Base-by-base conservation (phyloP, 257 asterid genomes). In the Mentha longifolia region DNA sequence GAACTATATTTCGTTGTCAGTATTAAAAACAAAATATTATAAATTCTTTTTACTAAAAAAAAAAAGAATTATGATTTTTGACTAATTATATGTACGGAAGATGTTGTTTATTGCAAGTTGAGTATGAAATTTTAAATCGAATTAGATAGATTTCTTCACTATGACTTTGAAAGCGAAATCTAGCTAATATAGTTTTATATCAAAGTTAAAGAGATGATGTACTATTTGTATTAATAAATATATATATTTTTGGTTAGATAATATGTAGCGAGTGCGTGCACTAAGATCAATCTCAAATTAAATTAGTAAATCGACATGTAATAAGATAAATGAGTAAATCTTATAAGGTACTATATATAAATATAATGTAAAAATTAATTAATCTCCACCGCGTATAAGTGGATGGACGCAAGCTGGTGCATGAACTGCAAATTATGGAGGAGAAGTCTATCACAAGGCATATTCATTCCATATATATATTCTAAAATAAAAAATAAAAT, bases 401-500 rank as follows among this genome's bases (percentile, higher is more conserved):
- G 49, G 4, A 25, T 68, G 61, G 55, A 31, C 46, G 30, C 59
- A 31, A 56, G 22, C 13, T 15, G 30, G 74, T 50, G 60, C 60
- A 59, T 65, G 80, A 57, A 65, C 47, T 45, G 19, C 5, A 39
- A 4, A n/a, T 61, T 66, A 43, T 62, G 20, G 3, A 45, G 13
- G 43, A 46, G 52, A 16, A 51, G 50, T 47, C 20, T n/a, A 10
- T 57, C 57, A 5, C 12, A 50, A 60, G 51, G 81, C 61, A 74
- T 63, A 70, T 79, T 74, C 77, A 74, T 11, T 6, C 15, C 50
- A 74, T 47, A 37, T 37, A 74, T 47, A 37, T 37, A 31, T n/a
- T 49, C 39, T 13, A 33, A 62, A 4, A 15, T 55, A 17, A 76
- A 41, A 41, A 19, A n/a, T 52, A 25, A 41, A 50, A 14, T 15